A percentile compares a stretch with the other conserved stretches of the same genome.
Conservation (phyloP, 2,329 filamentous ascomycete genomes). For the Zasmidium citrigriseum region DNA sequence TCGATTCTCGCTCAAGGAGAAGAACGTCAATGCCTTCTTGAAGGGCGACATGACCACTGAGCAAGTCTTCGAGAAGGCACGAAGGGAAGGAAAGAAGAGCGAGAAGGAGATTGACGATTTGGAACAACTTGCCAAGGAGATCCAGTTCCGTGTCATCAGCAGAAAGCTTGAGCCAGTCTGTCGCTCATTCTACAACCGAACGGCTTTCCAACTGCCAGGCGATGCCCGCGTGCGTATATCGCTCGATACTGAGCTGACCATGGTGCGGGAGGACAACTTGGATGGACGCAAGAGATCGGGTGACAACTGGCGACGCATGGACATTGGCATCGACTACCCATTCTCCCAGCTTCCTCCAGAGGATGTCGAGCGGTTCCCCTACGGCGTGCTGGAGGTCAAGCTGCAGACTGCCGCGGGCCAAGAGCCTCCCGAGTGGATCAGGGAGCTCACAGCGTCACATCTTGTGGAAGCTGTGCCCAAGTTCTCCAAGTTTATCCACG, state of each 20-base stretch:
- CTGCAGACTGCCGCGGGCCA: constrained; percentile 94
- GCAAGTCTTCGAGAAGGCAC: constrained; percentile 92
- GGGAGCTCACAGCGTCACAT: constrained; percentile 88
- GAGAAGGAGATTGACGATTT: constrained; percentile 89
- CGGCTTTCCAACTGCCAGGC: constrained; percentile 93
- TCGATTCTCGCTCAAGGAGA: constrained; percentile 92
- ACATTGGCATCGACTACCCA: constrained; percentile 94
- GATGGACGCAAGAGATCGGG: constrained; percentile 76
- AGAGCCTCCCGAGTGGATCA: constrained; percentile 94
- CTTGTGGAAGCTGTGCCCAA: constrained; percentile 98
- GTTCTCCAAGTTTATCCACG: constrained; percentile 99
- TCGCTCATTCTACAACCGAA: constrained; percentile 96
- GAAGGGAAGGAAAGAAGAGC: constrained; percentile 91
- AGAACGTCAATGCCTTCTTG: constrained; percentile 92
- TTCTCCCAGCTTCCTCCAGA: constrained; percentile 84
- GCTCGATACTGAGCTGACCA: constrained; percentile 91
- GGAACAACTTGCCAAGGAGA: constrained; percentile 83
- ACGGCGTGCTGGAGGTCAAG: constrained; percentile 95
- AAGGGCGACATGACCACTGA: constrained; percentile 80
- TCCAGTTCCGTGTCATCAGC: constrained; percentile 90
- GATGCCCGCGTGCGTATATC: constrained; percentile 96
- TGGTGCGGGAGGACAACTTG: constrained; percentile 93
- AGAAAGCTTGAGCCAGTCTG: constrained; percentile 86
- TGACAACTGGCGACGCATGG: constrained; percentile 93
- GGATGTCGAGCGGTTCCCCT: constrained; percentile 90